Evolutionary conservation across 2,329 filamentous ascomycete species (phyloP), one percentile per base, ranked within the genome.

Genomic region (Aspergillus texensis): DNA sequence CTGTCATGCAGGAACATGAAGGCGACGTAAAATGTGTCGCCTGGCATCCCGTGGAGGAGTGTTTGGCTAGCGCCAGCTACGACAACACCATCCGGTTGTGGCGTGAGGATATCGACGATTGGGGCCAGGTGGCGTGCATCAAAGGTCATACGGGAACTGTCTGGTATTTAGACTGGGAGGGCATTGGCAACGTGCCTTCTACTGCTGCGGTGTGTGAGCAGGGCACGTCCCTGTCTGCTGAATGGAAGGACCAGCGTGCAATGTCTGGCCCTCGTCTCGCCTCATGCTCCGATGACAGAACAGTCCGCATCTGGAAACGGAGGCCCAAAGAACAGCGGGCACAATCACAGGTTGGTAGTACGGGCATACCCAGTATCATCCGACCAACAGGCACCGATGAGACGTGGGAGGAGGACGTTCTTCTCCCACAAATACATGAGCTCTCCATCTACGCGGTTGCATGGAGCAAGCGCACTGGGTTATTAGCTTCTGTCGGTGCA

Each of bases 21-120:
- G 94, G 92, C 26, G 95, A 99, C 79, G 94, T 99, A 69, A 99
- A 99, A 78, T 92, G 89, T 67, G 92, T 99, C 1, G 88, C 89
- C 3, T 99, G 95, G 95, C 94, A 95, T 75, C 93, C 93, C 0
- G 88, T 89, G 59, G 81, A 85, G 54, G 90, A 97, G 68, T 85
- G 95, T 54, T 85, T 99, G 24, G 95, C 93, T 8, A 95, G 91
- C 73, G 90, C 88, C n/a, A 96, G 92, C 76, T 99, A 99, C 77
- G 95, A 99, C 74, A 91, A 98, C 75, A 95, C 91, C 6, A 90
- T 97, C 36, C 82, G 94, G 63, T 80, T 98, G 63, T 98, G 94
- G 89, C 87, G 91, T 54, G 94, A 97, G 80, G 94, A 97, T 77
- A 85, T 87, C 41, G 94, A 97, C 73, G 94, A 98, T 76, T 99